These are phyloP conservation scores for Cystobasidiaceae sp. DNA, from an alignment of 1,284 basidiomycete genomes.

Conservation along the genomic window DNA sequence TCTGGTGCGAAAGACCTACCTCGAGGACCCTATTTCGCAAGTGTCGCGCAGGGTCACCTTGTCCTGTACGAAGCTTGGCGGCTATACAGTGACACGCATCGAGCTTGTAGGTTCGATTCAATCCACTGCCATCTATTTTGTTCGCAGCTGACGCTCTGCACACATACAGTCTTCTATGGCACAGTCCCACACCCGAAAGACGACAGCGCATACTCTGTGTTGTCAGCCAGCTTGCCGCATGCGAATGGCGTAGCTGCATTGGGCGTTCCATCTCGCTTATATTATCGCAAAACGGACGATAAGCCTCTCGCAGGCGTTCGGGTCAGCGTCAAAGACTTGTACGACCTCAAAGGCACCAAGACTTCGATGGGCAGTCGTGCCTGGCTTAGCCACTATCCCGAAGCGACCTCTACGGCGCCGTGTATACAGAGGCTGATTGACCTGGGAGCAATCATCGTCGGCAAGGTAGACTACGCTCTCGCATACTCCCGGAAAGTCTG, in stretches of 20 bases:
- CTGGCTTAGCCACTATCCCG: conserved; percentile 38
- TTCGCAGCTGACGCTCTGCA: not conserved
- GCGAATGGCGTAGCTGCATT: conserved; percentile 32
- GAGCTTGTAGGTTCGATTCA: conserved; percentile 37
- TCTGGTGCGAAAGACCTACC: conserved; percentile 28
- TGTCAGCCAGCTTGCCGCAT: conserved; percentile 11
- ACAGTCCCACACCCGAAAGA: conserved; percentile 2
- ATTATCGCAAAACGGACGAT: conserved; percentile 33
- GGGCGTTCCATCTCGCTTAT: conserved; percentile 42
- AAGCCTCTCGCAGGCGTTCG: conserved; percentile 42
- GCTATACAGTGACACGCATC: conserved; percentile 39
- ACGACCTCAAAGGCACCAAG: conserved; percentile 39
- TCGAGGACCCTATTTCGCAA: conserved; percentile 41
- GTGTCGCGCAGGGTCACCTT: conserved; percentile 30
- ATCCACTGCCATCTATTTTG: not conserved
- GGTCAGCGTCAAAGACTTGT: conserved; percentile 42
- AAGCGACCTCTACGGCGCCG: conserved; percentile 32
- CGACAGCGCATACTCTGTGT: not conserved
- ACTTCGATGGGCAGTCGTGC: conserved; percentile 41
- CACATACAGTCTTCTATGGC: conserved; percentile 15
- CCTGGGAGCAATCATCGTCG: conserved; percentile 54
- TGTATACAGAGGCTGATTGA: conserved; percentile 52
- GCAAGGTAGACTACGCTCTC: conserved; percentile 48
- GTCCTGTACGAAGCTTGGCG: conserved; percentile 41
- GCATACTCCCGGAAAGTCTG: not conserved